phyloP scores from a whole-genome alignment of 2,329 filamentous ascomycete genomes.

The Pseudogymnoascus sp. region DNA sequence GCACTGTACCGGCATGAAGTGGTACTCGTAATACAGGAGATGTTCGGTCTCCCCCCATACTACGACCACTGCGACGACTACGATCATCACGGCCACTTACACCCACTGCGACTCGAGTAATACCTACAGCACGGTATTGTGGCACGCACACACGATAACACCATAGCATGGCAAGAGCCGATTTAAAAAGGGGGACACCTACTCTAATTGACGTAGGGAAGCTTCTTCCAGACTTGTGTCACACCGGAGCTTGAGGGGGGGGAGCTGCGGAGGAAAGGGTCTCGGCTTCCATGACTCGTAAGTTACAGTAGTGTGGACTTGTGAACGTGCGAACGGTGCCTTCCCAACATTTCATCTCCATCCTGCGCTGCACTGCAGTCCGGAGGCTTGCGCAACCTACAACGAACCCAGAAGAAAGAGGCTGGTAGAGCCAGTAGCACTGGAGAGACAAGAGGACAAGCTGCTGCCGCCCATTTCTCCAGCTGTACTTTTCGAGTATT shows the following conservation, averaged over 20 bases:
- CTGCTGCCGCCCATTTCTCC: neutral
- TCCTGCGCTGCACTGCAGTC: neutral
- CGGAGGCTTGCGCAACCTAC: neutral
- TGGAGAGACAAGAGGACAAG: neutral
- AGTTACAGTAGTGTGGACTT: neutral
- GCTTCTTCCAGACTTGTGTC: slow-evolving; percentile 5
- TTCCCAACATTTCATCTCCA: neutral
- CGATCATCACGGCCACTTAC: neutral
- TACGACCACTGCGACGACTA: neutral
- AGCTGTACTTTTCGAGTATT: neutral
- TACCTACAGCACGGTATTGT: slow-evolving; percentile 2
- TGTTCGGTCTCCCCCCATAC: neutral
- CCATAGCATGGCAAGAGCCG: neutral
- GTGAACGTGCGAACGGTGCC: neutral
- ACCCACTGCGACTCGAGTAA: neutral
- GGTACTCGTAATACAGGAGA: neutral
- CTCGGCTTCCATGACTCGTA: slow-evolving; percentile 4
- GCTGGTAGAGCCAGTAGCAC: neutral
- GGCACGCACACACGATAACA: neutral
- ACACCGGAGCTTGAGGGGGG: neutral
- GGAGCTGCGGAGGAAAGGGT: slow-evolving; percentile 1
- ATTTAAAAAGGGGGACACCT: neutral
- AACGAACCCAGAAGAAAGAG: neutral
- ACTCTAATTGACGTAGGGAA: slow-evolving; percentile 6
- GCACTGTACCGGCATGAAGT: neutral